Conservation (phyloP, 1,284 basidiomycete species). For the Tilletia horrida region DNA sequence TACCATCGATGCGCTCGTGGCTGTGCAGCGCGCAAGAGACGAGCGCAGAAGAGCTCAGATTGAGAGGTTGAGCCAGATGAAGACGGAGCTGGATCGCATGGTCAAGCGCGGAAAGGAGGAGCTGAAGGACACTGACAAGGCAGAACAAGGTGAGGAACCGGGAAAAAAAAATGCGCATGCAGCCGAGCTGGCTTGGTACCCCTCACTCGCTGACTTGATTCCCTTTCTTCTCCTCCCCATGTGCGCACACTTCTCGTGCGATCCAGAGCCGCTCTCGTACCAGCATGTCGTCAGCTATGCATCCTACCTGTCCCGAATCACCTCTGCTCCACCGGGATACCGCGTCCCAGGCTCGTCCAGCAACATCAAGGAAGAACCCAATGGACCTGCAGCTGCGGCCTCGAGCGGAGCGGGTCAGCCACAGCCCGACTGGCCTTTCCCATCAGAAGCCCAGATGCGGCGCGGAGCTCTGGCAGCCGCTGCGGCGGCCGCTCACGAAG, state of each 20-base stretch:
- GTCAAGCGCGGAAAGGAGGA: conserved; percentile 4
- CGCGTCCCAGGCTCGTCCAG: neutral
- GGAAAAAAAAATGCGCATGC: too few species aligned
- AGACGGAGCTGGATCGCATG: neutral
- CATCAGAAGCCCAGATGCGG: conserved; percentile 13
- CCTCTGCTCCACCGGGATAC: conserved; percentile 8
- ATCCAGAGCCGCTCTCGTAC: conserved; percentile 8
- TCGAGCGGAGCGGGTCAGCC: neutral
- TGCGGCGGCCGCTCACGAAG: neutral
- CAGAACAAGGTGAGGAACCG: neutral
- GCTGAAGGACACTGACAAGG: neutral
- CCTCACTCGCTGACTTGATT: neutral
- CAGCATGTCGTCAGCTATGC: conserved; percentile 12
- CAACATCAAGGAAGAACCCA: neutral
- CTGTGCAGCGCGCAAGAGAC: conserved; percentile 1
- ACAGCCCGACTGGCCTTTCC: conserved; percentile 14
- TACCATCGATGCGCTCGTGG: conserved; percentile 11
- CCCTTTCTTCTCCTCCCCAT: neutral
- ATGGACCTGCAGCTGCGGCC: neutral
- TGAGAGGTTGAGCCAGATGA: neutral
- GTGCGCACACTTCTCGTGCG: too few species aligned
- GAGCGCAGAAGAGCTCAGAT: neutral
- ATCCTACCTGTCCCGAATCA: conserved; percentile 13
- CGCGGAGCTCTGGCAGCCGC: conserved; percentile 4
- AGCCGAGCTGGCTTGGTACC: too few species aligned